phyloP scores from a whole-genome alignment of 139 green algal species.

The Chlorella vulgaris region DNA sequence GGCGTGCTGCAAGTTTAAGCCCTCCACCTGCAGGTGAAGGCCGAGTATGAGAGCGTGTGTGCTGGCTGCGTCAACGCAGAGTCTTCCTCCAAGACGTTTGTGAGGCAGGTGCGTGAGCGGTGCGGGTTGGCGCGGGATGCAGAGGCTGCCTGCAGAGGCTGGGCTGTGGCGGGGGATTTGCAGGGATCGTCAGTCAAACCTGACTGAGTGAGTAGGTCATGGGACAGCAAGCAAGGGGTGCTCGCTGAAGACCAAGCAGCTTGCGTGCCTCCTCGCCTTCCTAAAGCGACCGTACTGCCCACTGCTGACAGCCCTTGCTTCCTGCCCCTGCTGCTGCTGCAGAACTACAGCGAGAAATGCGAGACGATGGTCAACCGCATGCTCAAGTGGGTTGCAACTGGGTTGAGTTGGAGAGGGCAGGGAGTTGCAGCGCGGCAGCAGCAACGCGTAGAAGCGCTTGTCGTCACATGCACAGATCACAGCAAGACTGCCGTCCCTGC shows the following conservation, averaged over 20 bases:
- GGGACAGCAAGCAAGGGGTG: too few relatives aligned
- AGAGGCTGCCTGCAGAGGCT: background rate
- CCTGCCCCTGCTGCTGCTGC: background rate
- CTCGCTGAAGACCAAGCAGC: too few relatives aligned
- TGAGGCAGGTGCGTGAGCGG: conserved; percentile 5
- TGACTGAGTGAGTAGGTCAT: too few relatives aligned
- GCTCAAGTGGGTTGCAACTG: conserved; percentile 6
- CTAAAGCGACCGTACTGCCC: too few relatives aligned
- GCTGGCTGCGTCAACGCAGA: conserved; percentile 15
- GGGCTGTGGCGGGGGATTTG: too few relatives aligned
- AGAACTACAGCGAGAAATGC: conserved; percentile 9
- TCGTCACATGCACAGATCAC: too few relatives aligned
- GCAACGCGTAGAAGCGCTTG: too few relatives aligned
- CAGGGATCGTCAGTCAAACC: too few relatives aligned
- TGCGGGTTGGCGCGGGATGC: background rate
- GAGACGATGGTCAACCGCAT: conserved; percentile 11
- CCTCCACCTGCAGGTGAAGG: background rate
- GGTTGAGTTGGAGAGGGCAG: too few relatives aligned
- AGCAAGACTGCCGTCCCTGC: background rate
- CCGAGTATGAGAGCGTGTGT: conserved; percentile 1
- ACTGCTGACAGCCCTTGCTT: too few relatives aligned
- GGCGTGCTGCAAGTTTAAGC: background rate
- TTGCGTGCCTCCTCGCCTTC: too few relatives aligned
- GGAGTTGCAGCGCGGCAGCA: too few relatives aligned
- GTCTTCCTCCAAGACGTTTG: conserved; percentile 21